Base-by-base conservation (phyloP, 2,329 filamentous ascomycete species). In the Aspergillus uvarum region DNA sequence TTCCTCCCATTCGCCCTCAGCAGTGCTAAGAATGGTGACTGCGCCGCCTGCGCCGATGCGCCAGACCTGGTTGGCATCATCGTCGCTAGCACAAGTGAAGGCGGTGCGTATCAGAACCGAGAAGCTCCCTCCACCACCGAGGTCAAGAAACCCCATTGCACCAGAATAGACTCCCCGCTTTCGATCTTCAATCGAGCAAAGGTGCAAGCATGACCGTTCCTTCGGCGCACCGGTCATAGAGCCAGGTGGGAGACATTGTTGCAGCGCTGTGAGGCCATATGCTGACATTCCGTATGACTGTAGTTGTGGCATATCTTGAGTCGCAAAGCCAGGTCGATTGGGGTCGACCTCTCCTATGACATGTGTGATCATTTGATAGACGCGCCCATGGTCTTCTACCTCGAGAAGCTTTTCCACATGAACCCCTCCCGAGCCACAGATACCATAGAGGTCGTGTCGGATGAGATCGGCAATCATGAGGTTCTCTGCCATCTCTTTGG, bases 181-280 rank as follows among this genome's bases (percentile, higher is more conserved):
- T 4, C 80, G 73, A 19, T 76, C 77, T 75, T 96, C 93, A 47
- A 96, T 82, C 3, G 81, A 77, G 60, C 83, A 82, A 21, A 98
- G 80, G 51, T 97, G 84, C 79, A 96, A 89, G 74, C 94, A 97
- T 64, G 90, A 94, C 51, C 94, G 85, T 77, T 94, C 93, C 81
- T 98, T 98, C 0, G 94, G 95, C 0, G 94, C 94, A 6, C 95
- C 95, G 2, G 94, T 98, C 95, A 98, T 98, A 69, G 90, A 94
- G 0, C 95, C 94, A 0, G 95, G 92, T 0, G 95, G 94, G 0
- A 98, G 82, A 51, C 88, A 90, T 6, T 87, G 83, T 0, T 89
- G 85, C 0, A 98, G 84, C 4, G 94, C 89, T 60, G 94, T 89
- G 38, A 95, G 80, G 1, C 90, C 91, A 0, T 72, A 65, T 49